Percentiles rank a stretch among this genome's conserved stretches.
These are phyloP conservation scores for Cutaneotrichosporon daszewskae DNA, from an alignment of 1,284 basidiomycete species.

Conservation along the genomic window DNA sequence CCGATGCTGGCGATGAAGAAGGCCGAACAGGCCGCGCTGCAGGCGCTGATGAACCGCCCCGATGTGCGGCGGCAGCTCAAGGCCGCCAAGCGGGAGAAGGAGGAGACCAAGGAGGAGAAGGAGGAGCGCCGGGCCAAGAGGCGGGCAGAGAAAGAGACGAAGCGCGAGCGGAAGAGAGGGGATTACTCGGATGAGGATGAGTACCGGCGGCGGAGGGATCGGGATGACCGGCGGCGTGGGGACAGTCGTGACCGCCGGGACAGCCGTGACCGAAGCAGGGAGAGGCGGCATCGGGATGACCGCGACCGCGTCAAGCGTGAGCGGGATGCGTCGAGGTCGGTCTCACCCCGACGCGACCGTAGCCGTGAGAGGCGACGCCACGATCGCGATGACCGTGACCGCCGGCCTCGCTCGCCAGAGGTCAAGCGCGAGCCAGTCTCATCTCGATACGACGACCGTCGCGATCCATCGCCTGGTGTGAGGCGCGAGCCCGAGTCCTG, in stretches of 20 bases:
- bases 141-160: slow-evolving; percentile 55
- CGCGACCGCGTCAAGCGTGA: slow-evolving; percentile 5
- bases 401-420: neutral
- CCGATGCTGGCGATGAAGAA: slow-evolving; percentile 94
- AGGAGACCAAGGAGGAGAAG: slow-evolving; percentile 54
- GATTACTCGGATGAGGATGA: slow-evolving; percentile 4
- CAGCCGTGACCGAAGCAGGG: slow-evolving; percentile 12
- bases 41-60: slow-evolving; percentile 85
- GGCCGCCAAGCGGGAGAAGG: slow-evolving; percentile 62
- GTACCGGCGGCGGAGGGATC: slow-evolving; percentile 6
- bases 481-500: no score
- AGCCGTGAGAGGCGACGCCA: slow-evolving; percentile 15
- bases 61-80: slow-evolving; percentile 75
- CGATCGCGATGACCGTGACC: slow-evolving; percentile 20
- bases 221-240: neutral
- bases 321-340: slow-evolving; percentile 8
- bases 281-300: neutral
- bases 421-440: no score
- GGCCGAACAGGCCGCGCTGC: slow-evolving; percentile 89
- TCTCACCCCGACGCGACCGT: slow-evolving; percentile 5
- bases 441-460: no score
- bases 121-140: slow-evolving; percentile 57
- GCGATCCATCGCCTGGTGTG: no score
- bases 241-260: no score
- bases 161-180: slow-evolving; percentile 16